Percentiles rank a stretch among this genome's conserved stretches.
Conservation (phyloP, 257 asterid species). For the Lycium ferocissimum region DNA sequence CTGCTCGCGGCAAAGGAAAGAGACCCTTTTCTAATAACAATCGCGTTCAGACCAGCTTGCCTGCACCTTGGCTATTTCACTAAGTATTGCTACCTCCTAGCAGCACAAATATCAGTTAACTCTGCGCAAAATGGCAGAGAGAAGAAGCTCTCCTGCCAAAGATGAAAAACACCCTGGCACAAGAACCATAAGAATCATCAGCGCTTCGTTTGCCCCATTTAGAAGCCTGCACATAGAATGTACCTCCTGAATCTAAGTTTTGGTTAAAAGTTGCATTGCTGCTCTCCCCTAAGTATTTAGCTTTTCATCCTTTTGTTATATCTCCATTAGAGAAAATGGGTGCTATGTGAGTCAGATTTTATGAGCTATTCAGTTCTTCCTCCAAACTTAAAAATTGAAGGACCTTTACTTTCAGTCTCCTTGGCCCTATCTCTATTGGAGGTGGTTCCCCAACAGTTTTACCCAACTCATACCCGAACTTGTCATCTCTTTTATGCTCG, state of each 20-base stretch:
- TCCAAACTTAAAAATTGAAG: constrained; percentile 26
- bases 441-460: constrained; percentile 29
- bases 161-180: constrained; percentile 27
- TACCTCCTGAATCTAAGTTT: constrained; percentile 30
- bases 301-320: constrained; percentile 26
- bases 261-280: constrained; percentile 23
- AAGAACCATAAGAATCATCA: constrained; percentile 26
- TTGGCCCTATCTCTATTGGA: constrained; percentile 35
- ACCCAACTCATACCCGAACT: constrained; percentile 8
- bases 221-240: constrained; percentile 37
- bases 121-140: neutral
- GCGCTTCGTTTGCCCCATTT: constrained; percentile 20
- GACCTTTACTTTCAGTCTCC: constrained; percentile 35
- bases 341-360: constrained; percentile 7
- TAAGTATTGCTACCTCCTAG: neutral
- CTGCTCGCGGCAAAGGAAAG: constrained; percentile 18
- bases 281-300: constrained; percentile 1
- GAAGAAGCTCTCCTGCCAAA: constrained; percentile 25
- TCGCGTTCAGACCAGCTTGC: neutral
- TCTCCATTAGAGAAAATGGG: constrained; percentile 2
- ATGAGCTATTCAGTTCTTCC: constrained; percentile 22
- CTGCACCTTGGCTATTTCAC: neutral
- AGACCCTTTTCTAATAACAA: neutral
- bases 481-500: constrained; percentile 18
- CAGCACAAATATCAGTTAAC: neutral